Conservation (phyloP, 148 eudicot genomes). For the Cornus controversa region DNA sequence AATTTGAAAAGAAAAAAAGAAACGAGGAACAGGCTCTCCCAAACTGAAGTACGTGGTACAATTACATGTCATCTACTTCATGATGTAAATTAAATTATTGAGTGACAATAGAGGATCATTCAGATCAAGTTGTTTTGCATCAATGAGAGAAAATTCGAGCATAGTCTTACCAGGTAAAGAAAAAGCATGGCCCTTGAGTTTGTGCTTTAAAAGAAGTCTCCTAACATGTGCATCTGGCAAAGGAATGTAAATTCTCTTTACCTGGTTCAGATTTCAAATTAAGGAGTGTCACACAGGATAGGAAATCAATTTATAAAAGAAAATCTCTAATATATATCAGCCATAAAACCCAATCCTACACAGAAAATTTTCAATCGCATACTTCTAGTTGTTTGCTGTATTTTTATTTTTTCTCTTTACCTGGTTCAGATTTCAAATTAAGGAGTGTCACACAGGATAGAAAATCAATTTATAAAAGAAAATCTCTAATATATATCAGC, state of each 20-base stretch:
- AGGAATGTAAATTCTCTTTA: conserved; percentile 94
- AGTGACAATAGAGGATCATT: background rate
- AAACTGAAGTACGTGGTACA: background rate
- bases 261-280: conserved; percentile 46
- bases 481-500: background rate
- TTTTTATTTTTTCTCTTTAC: conserved; percentile 66
- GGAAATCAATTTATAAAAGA: background rate
- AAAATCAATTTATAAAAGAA: background rate
- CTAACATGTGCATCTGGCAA: conserved; percentile 82
- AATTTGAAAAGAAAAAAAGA: background rate
- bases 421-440: conserved; percentile 38
- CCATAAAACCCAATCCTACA: background rate
- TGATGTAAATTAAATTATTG: background rate
- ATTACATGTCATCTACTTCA: background rate
- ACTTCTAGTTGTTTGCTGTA: background rate
- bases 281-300: background rate
- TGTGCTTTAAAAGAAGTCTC: conserved; percentile 68
- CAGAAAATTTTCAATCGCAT: background rate
- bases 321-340: background rate
- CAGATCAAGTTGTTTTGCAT: background rate
- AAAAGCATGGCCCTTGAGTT: conserved; percentile 82
- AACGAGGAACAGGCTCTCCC: background rate
- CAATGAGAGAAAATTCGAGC: background rate
- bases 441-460: background rate
- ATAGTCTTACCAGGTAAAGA: conserved; percentile 75